These are phyloP conservation scores for Fusarium verticillioides DNA, from an alignment of 2,329 filamentous ascomycete species.

Conservation along the genomic window DNA sequence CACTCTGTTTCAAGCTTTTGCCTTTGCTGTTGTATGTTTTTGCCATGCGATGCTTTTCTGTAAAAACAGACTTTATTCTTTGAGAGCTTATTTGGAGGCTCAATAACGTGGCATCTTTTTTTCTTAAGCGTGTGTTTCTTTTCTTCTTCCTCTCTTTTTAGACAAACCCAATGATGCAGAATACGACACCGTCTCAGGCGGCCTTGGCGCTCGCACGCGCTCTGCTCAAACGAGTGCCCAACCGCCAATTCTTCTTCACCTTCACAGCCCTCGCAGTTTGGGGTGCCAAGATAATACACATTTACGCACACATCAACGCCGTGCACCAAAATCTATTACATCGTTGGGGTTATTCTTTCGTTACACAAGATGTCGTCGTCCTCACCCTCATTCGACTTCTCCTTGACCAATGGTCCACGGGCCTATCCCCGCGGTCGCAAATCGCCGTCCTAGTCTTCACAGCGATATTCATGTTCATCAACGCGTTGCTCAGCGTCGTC, in stretches of 20 bases:
- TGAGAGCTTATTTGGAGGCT: background rate
- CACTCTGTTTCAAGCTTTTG: background rate
- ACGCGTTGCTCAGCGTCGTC: conserved; percentile 20
- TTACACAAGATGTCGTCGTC: conserved; percentile 48
- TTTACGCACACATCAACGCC: conserved; percentile 47
- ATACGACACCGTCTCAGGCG: background rate
- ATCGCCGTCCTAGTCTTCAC: conserved; percentile 14
- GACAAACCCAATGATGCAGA: background rate
- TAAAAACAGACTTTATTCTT: background rate
- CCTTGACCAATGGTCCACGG: conserved; percentile 42
- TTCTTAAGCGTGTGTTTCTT: background rate
- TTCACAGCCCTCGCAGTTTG: conserved; percentile 47
- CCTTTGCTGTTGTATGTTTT: background rate
- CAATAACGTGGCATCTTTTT: background rate
- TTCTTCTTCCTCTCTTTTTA: background rate
- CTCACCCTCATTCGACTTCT: conserved; percentile 48
- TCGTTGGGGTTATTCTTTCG: conserved; percentile 47
- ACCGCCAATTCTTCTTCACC: conserved; percentile 48
- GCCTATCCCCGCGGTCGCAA: conserved; percentile 10
- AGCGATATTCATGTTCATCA: conserved; percentile 27
- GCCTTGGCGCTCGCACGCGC: background rate
- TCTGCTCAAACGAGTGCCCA: conserved; percentile 40
- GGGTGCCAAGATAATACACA: conserved; percentile 48
- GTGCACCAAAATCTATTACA: conserved; percentile 25
- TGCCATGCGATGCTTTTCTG: background rate